phyloP scores from a whole-genome alignment of 768 basidiomycete genomes.

The Lactarius hatsudake region DNA sequence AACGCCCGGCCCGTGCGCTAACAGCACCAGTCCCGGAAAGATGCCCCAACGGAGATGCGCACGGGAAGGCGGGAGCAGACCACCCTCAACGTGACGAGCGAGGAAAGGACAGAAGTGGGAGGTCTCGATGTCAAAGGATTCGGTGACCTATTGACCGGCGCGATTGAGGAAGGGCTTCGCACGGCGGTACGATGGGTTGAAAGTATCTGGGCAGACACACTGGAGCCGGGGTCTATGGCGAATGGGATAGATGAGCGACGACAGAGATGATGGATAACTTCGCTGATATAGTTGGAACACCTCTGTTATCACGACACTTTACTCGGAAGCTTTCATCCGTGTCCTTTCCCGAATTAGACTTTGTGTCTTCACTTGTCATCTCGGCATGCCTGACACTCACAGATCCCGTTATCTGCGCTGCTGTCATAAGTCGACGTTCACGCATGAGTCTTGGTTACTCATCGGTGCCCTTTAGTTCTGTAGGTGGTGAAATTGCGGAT shows the following conservation, averaged over 20 bases:
- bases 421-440: slow-evolving; percentile 47
- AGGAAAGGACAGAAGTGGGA: slow-evolving; percentile 11
- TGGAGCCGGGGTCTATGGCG: slow-evolving; percentile 24
- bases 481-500: slow-evolving; percentile 56
- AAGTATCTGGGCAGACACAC: slow-evolving; percentile 51
- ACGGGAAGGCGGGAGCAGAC: slow-evolving; percentile 19
- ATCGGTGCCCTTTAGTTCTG: no score
- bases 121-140: slow-evolving; percentile 55
- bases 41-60: slow-evolving; percentile 15
- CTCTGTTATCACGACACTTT: background rate
- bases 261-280: background rate
- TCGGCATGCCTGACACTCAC: slow-evolving; percentile 73
- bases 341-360: slow-evolving; percentile 67
- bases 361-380: slow-evolving; percentile 76
- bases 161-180: slow-evolving; percentile 43
- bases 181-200: slow-evolving; percentile 52
- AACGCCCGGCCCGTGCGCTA: slow-evolving; percentile 30
- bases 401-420: slow-evolving; percentile 90
- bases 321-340: slow-evolving; percentile 55
- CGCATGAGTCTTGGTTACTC: background rate
- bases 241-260: background rate
- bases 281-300: background rate
- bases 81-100: slow-evolving; percentile 1
- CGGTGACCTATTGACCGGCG: slow-evolving; percentile 57
- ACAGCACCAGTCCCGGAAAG: slow-evolving; percentile 1